Evolutionary conservation across 768 basidiomycete species (phyloP).

Genomic region (Mycena albidolilacea): DNA sequence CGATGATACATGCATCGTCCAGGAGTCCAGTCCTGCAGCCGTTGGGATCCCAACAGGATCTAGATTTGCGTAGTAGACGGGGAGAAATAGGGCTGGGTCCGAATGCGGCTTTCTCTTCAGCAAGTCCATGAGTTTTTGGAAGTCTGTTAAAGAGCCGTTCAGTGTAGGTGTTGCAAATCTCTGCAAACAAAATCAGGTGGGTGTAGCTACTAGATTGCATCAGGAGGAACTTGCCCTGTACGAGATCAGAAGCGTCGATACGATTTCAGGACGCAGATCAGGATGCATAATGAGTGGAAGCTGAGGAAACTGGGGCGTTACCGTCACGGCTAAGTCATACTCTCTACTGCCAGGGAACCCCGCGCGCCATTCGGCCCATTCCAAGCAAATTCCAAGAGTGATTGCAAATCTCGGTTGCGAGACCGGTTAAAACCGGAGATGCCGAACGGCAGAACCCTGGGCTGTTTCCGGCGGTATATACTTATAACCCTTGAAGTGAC

Average conservation of each 20-base stretch:
- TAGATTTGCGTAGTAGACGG: constrained; percentile 25
- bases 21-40: constrained; percentile 11
- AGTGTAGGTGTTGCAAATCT: constrained; percentile 17
- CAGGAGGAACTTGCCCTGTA: not conserved
- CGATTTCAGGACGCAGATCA: constrained; percentile 15
- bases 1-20: constrained; percentile 12
- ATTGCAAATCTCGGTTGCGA: too few relatives aligned
- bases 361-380: too few relatives aligned
- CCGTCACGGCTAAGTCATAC: too few relatives aligned
- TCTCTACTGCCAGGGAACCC: too few relatives aligned
- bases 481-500: too few relatives aligned
- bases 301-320: not conserved
- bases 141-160: constrained; percentile 26
- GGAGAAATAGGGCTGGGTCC: constrained; percentile 17
- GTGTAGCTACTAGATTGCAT: not conserved
- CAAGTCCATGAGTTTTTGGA: constrained; percentile 16
- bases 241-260: constrained; percentile 14
- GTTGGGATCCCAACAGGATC: constrained; percentile 17
- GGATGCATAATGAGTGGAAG: constrained; percentile 10
- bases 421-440: too few relatives aligned
- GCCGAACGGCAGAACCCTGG: too few relatives aligned
- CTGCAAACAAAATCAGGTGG: constrained; percentile 7
- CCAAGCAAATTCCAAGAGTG: too few relatives aligned
- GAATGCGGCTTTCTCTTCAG: constrained; percentile 20
- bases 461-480: too few relatives aligned